Evolutionary conservation across 169 alveolate species (phyloP), one percentile per base, ranked within the genome.

Genomic region (Nephromyces sp.): DNA sequence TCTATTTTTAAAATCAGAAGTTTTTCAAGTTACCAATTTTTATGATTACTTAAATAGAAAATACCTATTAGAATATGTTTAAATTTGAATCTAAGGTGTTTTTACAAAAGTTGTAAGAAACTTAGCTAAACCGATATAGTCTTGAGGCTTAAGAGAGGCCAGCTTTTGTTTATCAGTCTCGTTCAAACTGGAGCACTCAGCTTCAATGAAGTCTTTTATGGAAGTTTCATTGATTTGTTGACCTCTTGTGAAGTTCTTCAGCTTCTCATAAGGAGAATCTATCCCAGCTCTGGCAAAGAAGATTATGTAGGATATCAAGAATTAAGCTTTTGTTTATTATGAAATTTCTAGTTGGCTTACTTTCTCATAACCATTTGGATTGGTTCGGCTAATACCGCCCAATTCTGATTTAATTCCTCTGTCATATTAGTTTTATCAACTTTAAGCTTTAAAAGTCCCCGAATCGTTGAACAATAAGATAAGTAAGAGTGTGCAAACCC

Each of bases 301-400:
- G 3, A n/a, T 63, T 6, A 3, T 25, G 6, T 25, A 3, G 15
- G 15, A 63, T 4, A 63, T 3, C 30, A 3, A 6, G 5, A 3
- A 63, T 3, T 2, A n/a, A 63, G 24, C 3, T 6, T 6, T 57
- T 15, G n/a, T 3, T 57, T 15, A 6, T 6, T 32, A 57, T 3
- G 6, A 6, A 6, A 15, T 3, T 6, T 57, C 6, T 3, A 6
- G 66, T 32, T 32, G n/a, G 21, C 84, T 66, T 68, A 85, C 82
- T 88, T 87, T 79, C 96, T 82, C 90, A 95, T 84, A 4, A 90
- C 80, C 29, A 92, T 87, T 76, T 95, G 93, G 21, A 91, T 84
- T 0, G 98, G 97, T 79, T 95, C 98, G 31, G 97, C 97, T 6
- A 95, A 84, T 0, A 93, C 86, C 66, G 89, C 94, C 95, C 97